phyloP scores from a whole-genome alignment of 2,329 filamentous ascomycete genomes.

The Tolypocladium endophyticum region DNA sequence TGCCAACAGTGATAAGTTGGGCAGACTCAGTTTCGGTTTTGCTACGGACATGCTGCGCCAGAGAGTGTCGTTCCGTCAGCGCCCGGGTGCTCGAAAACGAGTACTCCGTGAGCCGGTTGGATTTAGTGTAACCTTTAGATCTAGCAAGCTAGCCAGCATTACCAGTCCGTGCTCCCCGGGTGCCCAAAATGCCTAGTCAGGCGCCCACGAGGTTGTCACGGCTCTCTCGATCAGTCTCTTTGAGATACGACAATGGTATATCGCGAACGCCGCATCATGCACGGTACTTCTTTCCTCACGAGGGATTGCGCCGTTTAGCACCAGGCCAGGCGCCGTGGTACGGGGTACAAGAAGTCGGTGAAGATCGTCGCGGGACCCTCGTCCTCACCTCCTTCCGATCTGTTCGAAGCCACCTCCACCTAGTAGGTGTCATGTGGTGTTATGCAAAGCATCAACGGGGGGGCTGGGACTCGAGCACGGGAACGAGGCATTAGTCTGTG shows the following conservation, averaged over 20 bases:
- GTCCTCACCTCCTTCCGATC: too few species aligned
- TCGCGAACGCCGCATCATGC: neutral
- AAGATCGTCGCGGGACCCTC: neutral
- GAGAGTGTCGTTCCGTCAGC: neutral
- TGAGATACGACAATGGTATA: neutral
- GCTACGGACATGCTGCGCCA: neutral
- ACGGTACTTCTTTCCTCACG: neutral
- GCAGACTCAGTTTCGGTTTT: neutral
- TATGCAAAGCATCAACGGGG: constrained; percentile 9
- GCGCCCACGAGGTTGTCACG: too few species aligned
- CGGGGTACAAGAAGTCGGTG: neutral
- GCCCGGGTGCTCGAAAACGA: too few species aligned
- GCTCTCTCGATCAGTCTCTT: neutral
- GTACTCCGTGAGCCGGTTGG: too few species aligned
- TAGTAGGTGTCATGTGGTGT: neutral
- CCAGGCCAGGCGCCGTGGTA: neutral
- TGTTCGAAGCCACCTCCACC: neutral
- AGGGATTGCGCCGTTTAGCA: neutral
- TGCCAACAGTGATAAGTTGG: neutral
- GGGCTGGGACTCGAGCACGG: constrained; percentile 6
- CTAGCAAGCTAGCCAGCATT: too few species aligned
- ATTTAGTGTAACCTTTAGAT: too few species aligned
- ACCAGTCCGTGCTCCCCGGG: too few species aligned
- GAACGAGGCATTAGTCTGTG: constrained; percentile 4
- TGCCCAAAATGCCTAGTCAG: too few species aligned